Percentiles rank a stretch among this genome's conserved stretches.
Conservation (phyloP, 2,329 filamentous ascomycete species). For the Zymoseptoria brevis region DNA sequence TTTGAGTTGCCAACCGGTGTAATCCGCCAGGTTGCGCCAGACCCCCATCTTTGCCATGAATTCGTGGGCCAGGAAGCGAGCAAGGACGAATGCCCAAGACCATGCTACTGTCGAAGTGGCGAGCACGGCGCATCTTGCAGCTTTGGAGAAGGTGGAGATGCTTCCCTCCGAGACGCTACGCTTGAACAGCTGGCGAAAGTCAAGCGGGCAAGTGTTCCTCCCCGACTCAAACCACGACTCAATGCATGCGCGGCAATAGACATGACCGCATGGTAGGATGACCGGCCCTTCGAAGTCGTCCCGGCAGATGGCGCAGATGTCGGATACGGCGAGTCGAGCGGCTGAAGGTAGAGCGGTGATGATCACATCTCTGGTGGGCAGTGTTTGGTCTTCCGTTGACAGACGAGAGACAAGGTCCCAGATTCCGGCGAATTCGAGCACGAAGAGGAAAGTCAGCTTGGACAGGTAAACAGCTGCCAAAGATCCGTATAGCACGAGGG, state of each 20-base stretch:
- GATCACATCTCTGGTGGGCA: not conserved
- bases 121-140: not conserved
- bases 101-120: not conserved
- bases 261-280: not conserved
- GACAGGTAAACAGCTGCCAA: not conserved
- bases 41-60: not conserved
- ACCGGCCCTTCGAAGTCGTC: slow-evolving; percentile 1
- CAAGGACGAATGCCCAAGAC: not conserved
- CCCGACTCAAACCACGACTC: not conserved
- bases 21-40: not conserved
- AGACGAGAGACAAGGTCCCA: not conserved
- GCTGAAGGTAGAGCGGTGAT: not conserved
- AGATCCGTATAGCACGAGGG: not conserved
- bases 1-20: not conserved
- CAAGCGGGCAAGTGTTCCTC: not conserved
- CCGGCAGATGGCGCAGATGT: not conserved
- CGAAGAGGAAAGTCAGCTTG: not conserved
- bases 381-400: not conserved
- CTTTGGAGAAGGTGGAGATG: not conserved
- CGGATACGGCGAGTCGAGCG: not conserved
- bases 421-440: not conserved
- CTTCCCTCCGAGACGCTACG: not conserved
- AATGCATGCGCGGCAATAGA: slow-evolving; percentile 6
- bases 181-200: not conserved
- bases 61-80: not conserved